Percentiles rank a stretch among this genome's conserved stretches.
Conservation (phyloP, 106 monocot genomes). For the Dendrobium huoshanense region DNA sequence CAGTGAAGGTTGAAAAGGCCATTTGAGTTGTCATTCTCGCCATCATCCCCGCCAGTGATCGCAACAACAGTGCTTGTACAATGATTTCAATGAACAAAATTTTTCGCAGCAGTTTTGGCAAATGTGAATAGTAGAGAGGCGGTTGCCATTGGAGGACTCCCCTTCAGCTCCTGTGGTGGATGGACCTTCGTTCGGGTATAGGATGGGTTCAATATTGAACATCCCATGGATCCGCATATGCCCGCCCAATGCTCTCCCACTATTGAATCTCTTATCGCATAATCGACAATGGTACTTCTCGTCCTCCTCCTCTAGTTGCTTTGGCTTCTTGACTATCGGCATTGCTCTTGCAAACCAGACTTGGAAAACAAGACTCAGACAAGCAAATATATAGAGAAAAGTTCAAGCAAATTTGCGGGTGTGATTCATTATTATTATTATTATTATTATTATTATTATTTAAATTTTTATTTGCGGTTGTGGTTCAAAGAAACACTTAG, state of each 20-base stretch:
- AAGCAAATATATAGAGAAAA: too few species aligned
- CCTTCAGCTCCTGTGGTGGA: constrained; percentile 15
- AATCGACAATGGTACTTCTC: constrained; percentile 68
- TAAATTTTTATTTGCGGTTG: too few species aligned
- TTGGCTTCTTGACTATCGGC: constrained; percentile 9
- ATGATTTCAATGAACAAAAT: constrained; percentile 66
- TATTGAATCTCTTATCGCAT: constrained; percentile 70
- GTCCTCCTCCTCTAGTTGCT: constrained; percentile 16
- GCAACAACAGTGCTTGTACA: constrained; percentile 55
- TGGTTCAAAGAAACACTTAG: too few species aligned
- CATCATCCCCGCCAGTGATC: neutral
- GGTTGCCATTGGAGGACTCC: constrained; percentile 8
- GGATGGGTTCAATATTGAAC: constrained; percentile 21
- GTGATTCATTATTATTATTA: too few species aligned
- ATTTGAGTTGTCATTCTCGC: neutral
- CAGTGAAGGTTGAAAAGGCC: neutral
- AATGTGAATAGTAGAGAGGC: neutral
- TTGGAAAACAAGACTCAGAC: neutral
- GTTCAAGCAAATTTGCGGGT: too few species aligned
- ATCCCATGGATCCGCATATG: constrained; percentile 86
- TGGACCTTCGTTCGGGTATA: constrained; percentile 2
- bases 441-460: too few species aligned
- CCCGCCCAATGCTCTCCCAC: constrained; percentile 71
- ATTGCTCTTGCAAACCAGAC: constrained; percentile 13
- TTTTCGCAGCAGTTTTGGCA: constrained; percentile 68